Evolutionary conservation across 1,284 basidiomycete genomes (phyloP).

Genomic region (Austroboletus sp.): DNA sequence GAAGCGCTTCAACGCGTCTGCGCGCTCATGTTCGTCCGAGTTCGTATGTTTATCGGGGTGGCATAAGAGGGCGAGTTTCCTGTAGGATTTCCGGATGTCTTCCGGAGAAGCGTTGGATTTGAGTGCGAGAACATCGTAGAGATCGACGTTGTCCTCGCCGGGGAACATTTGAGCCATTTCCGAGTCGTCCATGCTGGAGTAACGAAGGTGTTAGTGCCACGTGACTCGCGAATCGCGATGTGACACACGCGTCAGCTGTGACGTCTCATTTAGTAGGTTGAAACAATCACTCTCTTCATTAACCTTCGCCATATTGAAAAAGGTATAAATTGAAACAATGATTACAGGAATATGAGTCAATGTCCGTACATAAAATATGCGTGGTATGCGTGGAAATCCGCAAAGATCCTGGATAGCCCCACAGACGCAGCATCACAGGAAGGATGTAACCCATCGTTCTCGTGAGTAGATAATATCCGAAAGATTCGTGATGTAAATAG

Average conservation of each 20-base stretch:
- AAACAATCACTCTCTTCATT: too few relatives aligned
- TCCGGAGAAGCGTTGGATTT: slow-evolving; percentile 49
- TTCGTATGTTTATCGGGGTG: slow-evolving; percentile 85
- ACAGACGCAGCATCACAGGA: slow-evolving; percentile 1
- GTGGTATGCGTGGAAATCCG: slow-evolving; percentile 11
- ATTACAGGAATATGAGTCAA: slow-evolving; percentile 16
- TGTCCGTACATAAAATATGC: slow-evolving; percentile 19
- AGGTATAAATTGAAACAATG: slow-evolving; percentile 6
- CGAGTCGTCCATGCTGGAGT: slow-evolving; percentile 58
- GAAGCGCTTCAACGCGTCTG: slow-evolving; percentile 66
- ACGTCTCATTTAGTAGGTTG: too few relatives aligned
- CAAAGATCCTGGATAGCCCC: slow-evolving; percentile 1
- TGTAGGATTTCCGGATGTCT: slow-evolving; percentile 78
- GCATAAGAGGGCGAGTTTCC: slow-evolving; percentile 70
- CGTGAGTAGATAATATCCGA: slow-evolving; percentile 4
- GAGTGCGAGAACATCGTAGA: slow-evolving; percentile 69
- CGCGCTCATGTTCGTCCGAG: slow-evolving; percentile 54
- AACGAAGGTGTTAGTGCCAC: background rate
- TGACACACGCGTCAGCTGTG: too few relatives aligned
- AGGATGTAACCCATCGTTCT: slow-evolving; percentile 1
- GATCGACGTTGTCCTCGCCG: slow-evolving; percentile 58
- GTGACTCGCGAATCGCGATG: too few relatives aligned
- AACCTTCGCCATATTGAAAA: background rate
- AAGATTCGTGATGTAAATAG: slow-evolving; percentile 2
- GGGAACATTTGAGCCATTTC: slow-evolving; percentile 69